Percentiles rank a stretch among this genome's conserved stretches.
Conservation (phyloP, 139 green algal species). For the Tetradesmus obliquus region DNA sequence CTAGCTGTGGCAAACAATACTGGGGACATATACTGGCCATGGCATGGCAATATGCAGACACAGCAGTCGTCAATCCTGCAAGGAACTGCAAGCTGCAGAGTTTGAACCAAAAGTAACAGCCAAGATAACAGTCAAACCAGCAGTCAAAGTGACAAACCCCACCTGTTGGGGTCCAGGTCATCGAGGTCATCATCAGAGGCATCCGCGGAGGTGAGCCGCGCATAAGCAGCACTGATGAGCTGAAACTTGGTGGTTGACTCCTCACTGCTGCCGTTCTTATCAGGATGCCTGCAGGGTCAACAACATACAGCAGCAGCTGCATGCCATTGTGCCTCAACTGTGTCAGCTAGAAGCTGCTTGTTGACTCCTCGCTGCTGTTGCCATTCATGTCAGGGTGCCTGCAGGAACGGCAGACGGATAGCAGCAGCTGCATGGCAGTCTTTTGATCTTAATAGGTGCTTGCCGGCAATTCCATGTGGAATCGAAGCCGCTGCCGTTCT, state of each 20-base stretch:
- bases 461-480: too few species aligned
- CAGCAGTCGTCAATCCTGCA: neutral
- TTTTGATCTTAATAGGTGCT: too few species aligned
- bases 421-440: neutral
- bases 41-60: neutral
- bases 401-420: neutral
- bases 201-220: constrained; percentile 20
- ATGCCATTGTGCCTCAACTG: neutral
- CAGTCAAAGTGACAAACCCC: neutral
- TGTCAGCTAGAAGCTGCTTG: neutral
- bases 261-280: constrained; percentile 61
- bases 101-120: neutral
- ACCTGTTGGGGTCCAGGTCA: constrained; percentile 42
- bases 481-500: too few species aligned
- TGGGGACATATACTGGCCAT: neutral
- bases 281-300: constrained; percentile 53
- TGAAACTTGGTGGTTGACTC: constrained; percentile 52
- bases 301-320: neutral
- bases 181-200: constrained; percentile 60
- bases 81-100: neutral
- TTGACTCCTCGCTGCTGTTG: too few species aligned
- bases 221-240: constrained; percentile 23
- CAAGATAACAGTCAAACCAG: neutral
- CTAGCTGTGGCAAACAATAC: too few species aligned
- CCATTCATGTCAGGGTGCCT: neutral